Evolutionary conservation across 2,329 filamentous ascomycete species (phyloP).

Genomic region (Tolypocladium tropicale): DNA sequence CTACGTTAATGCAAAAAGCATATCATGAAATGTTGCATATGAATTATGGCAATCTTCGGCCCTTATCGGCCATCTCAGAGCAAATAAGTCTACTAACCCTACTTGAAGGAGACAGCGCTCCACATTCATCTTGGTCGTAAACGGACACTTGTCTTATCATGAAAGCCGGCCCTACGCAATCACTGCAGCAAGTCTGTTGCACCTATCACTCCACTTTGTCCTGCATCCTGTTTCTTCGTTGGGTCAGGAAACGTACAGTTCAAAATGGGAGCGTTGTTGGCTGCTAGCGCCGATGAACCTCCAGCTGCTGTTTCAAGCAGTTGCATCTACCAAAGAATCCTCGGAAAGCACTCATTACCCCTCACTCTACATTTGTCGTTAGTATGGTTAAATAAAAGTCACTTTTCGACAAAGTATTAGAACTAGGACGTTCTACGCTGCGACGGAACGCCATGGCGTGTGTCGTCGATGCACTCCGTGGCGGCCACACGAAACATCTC

Average conservation of each 20-base stretch:
- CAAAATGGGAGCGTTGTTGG: background rate
- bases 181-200: background rate
- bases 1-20: too few species aligned
- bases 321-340: background rate
- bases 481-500: too few species aligned
- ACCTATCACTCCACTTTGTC: background rate
- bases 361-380: background rate
- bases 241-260: background rate
- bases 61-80: too few species aligned
- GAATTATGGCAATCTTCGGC: too few species aligned
- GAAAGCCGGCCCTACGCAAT: background rate
- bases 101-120: too few species aligned
- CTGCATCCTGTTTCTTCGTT: background rate
- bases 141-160: background rate
- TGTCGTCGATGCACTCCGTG: too few species aligned
- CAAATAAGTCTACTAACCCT: too few species aligned
- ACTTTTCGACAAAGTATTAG: too few species aligned
- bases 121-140: background rate
- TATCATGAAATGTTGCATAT: too few species aligned
- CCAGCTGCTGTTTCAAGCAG: background rate
- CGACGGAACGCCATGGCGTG: too few species aligned
- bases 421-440: too few species aligned
- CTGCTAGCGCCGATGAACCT: background rate
- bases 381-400: too few species aligned
- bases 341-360: background rate